phyloP scores from a whole-genome alignment of 148 eudicot genomes.

The Rhododendron griersonianum region DNA sequence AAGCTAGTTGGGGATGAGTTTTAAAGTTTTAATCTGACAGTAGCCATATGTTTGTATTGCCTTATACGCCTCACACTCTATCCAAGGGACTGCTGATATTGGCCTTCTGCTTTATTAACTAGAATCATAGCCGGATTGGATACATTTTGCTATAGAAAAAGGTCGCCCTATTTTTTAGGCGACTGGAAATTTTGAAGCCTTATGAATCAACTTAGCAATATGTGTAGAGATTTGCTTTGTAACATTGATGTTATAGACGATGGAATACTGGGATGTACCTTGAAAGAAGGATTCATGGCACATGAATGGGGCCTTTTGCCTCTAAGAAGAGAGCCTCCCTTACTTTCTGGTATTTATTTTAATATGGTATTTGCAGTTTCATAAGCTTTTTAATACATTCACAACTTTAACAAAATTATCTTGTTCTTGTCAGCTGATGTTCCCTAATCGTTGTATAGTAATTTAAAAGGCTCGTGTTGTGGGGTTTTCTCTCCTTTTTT shows the following conservation, averaged over 20 bases:
- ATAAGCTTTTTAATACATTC: not conserved
- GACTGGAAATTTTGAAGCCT: not conserved
- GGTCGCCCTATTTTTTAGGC: not conserved
- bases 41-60: not conserved
- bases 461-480: not conserved
- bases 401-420: not conserved
- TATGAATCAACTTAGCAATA: not conserved
- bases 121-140: not conserved
- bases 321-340: not conserved
- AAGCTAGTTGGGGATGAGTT: not conserved
- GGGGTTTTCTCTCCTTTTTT: not conserved
- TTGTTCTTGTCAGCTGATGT: not conserved
- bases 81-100: not conserved
- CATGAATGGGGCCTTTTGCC: not conserved
- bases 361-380: not conserved
- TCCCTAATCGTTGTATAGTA: not conserved
- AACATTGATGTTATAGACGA: not conserved
- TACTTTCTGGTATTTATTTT: not conserved
- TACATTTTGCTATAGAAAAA: not conserved
- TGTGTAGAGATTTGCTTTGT: not conserved
- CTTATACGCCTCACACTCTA: not conserved
- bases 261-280: not conserved
- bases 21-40: not conserved
- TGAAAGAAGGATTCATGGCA: constrained; percentile 1
- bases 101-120: not conserved